A percentile compares a stretch with the other conserved stretches of the same genome.
phyloP scores from a whole-genome alignment of 176 grass and related monocot genomes.

The Aegilops speltoides region DNA sequence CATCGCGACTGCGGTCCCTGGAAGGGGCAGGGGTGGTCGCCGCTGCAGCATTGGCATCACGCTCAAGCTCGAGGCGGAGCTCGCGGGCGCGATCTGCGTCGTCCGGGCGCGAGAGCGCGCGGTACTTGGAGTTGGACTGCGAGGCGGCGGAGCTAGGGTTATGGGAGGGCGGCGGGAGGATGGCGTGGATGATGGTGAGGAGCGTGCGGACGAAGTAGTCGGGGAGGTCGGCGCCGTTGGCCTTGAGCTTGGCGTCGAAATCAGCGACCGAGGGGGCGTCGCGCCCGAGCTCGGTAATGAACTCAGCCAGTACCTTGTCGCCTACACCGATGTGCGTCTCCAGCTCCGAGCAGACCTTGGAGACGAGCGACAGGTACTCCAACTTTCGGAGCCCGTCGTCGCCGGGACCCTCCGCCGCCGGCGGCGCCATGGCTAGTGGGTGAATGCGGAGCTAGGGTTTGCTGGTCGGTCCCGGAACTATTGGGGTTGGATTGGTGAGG shows the following conservation, averaged over 20 bases:
- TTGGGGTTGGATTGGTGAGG: background rate
- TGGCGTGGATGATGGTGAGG: slow-evolving; percentile 83
- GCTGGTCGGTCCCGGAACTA: background rate
- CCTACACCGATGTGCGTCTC: slow-evolving; percentile 72
- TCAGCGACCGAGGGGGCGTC: slow-evolving; percentile 45
- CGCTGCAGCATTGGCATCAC: slow-evolving; percentile 37
- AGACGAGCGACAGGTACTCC: slow-evolving; percentile 73
- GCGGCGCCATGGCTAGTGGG: slow-evolving; percentile 29
- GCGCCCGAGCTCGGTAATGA: slow-evolving; percentile 72
- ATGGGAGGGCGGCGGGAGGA: slow-evolving; percentile 54
- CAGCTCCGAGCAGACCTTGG: slow-evolving; percentile 74
- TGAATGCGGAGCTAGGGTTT: slow-evolving; percentile 20
- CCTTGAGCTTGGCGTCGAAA: slow-evolving; percentile 67
- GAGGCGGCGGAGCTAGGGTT: slow-evolving; percentile 35
- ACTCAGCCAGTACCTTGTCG: slow-evolving; percentile 85
- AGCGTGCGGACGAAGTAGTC: slow-evolving; percentile 84
- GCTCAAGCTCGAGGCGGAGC: slow-evolving; percentile 74
- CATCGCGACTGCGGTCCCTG: slow-evolving; percentile 21
- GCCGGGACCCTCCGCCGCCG: slow-evolving; percentile 23
- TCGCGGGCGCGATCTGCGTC: slow-evolving; percentile 59
- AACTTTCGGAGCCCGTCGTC: slow-evolving; percentile 61
- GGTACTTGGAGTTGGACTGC: slow-evolving; percentile 44
- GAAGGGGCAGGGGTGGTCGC: background rate
- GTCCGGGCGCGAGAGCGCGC: slow-evolving; percentile 61
- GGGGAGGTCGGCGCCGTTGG: slow-evolving; percentile 61